Evolutionary conservation across 768 basidiomycete species (phyloP), one percentile per base, ranked within the genome.

Genomic region (Auricularia sp.): DNA sequence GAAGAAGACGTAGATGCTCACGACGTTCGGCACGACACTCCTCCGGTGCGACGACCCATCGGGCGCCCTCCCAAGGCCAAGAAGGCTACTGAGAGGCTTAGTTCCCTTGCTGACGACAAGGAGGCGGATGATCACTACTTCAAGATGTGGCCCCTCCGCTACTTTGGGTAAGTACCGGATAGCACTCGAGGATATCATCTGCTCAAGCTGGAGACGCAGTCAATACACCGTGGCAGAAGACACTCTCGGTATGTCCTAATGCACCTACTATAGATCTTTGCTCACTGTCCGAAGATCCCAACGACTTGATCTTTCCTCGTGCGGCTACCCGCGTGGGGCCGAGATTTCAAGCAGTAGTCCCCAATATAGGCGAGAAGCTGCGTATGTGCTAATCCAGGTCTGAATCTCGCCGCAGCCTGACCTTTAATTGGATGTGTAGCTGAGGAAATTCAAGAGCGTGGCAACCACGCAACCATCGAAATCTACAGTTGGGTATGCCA

Each of bases 291-390:
- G 68, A 74, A 94, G 96, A 98, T 80, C 86, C 92, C 59, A 94
- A 99, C 75, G 96, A 99, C 77, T 85, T 94, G 66, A 96, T 98
- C 73, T 98, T 94, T 74, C 95, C 96, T 66, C 88, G 94, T 65
- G 88, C 93, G 14, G 89, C 92, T 6, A 95, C 92, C 29, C 87
- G 95, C n/a, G 82, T 93, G 44, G 94, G 94, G 16, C 82, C 86
- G 47, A 94, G 91, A 72, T 98, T 84, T 72, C 94, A 98, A 75
- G 89, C 82, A 54, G 79, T 71, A 67, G 85, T 85, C 16, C 84
- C 61, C 51, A 36, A 61, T 59, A 54, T 45, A n/a, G 64, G 63
- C 21, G 82, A 80, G 71, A 44, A 67, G 66, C 61, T 47, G 56
- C 62, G 21, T 62, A 8, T n/a, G 18, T 14, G 16, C 42, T 11